Base-by-base conservation (phyloP, 2,329 filamentous ascomycete species). In the Hypocreales sp. region DNA sequence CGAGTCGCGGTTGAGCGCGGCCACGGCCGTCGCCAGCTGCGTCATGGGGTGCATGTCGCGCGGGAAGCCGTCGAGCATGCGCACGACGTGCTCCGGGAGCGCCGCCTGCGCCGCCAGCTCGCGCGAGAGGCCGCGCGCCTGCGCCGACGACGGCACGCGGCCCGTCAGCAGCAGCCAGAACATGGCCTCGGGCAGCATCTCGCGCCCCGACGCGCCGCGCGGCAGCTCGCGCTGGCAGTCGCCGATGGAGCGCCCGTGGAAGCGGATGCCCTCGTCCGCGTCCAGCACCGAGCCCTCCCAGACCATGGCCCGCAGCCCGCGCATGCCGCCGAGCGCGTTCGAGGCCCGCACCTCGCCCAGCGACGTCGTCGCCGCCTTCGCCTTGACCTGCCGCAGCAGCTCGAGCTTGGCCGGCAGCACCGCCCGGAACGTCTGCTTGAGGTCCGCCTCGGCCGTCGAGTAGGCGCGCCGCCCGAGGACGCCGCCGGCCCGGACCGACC, bases 141-240 rank as follows among this genome's bases (percentile, higher is more conserved):
- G 90, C 35, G 61, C 61, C 14, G 75, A 78, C 2, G 79, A 81
- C 15, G 90, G 90, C 14, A 95, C 80, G 55, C 92, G 69, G 33
- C 90, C 90, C 8, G 90, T 98, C 41, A 98, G 66, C 27, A 98
- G 73, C 22, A 95, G 73, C 90, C 90, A 98, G 68, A 98, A 98
- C 90, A 98, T 98, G 55, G 87, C 76, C 58, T 98, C 90, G 25
- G 90, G 90, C 9, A 95, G 71, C 90, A 95, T 98, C 60, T 95
- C 87, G 5, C 83, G 92, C 44, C 87, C 83, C 3, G 79, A 72
- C 33, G 70, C 83, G 40, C 87, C 90, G 65, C 94, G 95, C 50
- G 90, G 86, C 11, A 95, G 73, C 53, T 84, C 78, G 40, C 76
- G 72, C 51, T 95, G 90, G 63, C 90, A 98, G 50, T 98, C 87